Percentiles rank a stretch among this genome's conserved stretches.
Conservation (phyloP, 495 filamentous ascomycete species). For the Penicillium paxilli region DNA sequence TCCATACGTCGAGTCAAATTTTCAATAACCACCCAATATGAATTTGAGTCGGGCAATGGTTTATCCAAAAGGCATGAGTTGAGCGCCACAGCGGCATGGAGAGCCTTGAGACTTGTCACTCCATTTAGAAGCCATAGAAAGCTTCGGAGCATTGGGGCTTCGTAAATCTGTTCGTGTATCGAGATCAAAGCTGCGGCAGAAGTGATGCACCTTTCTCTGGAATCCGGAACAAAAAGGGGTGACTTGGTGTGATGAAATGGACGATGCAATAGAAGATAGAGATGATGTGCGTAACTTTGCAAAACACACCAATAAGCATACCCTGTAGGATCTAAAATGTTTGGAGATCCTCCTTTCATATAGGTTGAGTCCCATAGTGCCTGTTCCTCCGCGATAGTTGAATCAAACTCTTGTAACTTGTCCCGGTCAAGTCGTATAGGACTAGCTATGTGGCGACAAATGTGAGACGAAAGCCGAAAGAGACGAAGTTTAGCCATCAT, state of each 20-base stretch:
- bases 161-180: constrained; percentile 18
- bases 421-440: not conserved
- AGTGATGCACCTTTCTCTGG: constrained; percentile 12
- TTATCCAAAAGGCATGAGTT: constrained; percentile 16
- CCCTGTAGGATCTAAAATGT: constrained; percentile 12
- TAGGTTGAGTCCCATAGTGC: constrained; percentile 16
- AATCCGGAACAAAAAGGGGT: constrained; percentile 6
- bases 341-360: constrained; percentile 14
- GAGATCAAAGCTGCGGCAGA: constrained; percentile 7
- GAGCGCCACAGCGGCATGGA: constrained; percentile 21
- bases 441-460: constrained; percentile 17
- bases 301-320: constrained; percentile 24
- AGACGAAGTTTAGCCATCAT: constrained; percentile 19
- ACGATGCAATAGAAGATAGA: constrained; percentile 22
- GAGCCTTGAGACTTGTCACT: constrained; percentile 13
- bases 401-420: constrained; percentile 3
- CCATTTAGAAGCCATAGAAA: constrained; percentile 17
- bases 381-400: constrained; percentile 14
- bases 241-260: constrained; percentile 11
- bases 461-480: constrained; percentile 14
- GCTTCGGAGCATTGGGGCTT: constrained; percentile 14
- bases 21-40: not conserved
- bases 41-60: not conserved
- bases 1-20: not conserved
- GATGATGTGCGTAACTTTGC: constrained; percentile 23